Conservation (phyloP, 768 basidiomycete genomes). For the Amanita polypyramis region DNA sequence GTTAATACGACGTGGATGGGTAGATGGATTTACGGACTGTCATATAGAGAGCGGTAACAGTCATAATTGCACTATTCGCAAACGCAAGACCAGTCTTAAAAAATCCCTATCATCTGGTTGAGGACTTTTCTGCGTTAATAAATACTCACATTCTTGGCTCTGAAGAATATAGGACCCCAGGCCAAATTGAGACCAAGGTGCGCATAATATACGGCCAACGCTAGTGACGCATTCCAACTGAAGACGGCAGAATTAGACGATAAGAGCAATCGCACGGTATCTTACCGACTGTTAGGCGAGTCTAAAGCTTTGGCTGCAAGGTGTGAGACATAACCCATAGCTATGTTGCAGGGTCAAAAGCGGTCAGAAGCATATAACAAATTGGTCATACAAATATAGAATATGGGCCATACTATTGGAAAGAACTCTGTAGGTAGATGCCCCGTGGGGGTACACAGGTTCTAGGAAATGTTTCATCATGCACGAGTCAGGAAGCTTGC, state of each 20-base stretch:
- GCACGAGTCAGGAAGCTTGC: not conserved
- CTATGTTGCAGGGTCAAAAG: slow-evolving; percentile 14
- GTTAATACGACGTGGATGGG: not conserved
- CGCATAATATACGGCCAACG: slow-evolving; percentile 47
- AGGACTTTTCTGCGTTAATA: not conserved
- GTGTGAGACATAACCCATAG: slow-evolving; percentile 63
- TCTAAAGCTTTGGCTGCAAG: slow-evolving; percentile 47
- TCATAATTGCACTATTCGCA: slow-evolving; percentile 40
- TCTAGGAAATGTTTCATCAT: slow-evolving; percentile 19
- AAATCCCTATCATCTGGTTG: not conserved
- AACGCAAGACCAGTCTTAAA: slow-evolving; percentile 45
- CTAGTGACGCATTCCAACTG: slow-evolving; percentile 31
- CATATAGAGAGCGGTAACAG: slow-evolving; percentile 46
- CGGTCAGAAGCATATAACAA: slow-evolving; percentile 6
- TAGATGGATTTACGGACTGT: slow-evolving; percentile 28
- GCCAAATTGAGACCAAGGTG: slow-evolving; percentile 48
- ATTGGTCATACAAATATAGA: slow-evolving; percentile 26
- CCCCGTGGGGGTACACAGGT: slow-evolving; percentile 37
- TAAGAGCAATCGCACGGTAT: not conserved
- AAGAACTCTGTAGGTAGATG: slow-evolving; percentile 43
- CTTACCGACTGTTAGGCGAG: slow-evolving; percentile 31
- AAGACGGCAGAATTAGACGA: not conserved
- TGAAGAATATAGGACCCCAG: slow-evolving; percentile 63
- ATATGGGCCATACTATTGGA: slow-evolving; percentile 45
- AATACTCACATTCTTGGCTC: slow-evolving; percentile 28